Percentiles rank a stretch among this genome's conserved stretches.
Evolutionary conservation across 2,329 filamentous ascomycete species (phyloP).

Genomic region (Kalaharituber pfeilii): DNA sequence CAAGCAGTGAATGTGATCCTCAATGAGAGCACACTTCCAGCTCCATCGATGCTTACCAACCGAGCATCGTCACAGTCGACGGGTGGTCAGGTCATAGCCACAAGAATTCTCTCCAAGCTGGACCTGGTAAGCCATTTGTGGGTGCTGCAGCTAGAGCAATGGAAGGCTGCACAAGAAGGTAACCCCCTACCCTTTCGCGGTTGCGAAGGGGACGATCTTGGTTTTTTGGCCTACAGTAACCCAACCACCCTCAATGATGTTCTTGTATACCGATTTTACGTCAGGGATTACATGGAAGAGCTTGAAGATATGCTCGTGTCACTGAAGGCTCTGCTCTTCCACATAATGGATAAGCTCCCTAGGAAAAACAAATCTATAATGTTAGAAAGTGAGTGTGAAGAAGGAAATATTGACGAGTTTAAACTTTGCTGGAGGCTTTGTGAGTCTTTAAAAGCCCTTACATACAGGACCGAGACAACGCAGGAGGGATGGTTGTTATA

Average conservation of each 20-base stretch:
- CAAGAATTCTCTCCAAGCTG: not conserved
- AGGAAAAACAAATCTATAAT: not conserved
- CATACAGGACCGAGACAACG: not conserved
- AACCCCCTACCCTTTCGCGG: not conserved
- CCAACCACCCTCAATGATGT: not conserved
- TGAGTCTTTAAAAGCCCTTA: not conserved
- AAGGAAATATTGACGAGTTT: not conserved
- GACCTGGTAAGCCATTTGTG: not conserved
- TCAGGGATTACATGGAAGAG: not conserved
- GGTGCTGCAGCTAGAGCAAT: not conserved
- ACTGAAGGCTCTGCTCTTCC: not conserved
- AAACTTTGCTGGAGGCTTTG: not conserved
- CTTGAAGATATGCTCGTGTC: not conserved
- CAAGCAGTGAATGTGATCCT: not conserved
- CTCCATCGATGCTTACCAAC: not conserved
- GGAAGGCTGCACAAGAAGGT: not conserved
- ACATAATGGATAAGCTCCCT: not conserved
- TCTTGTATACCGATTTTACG: not conserved
- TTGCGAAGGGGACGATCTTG: not conserved
- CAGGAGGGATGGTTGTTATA: not conserved
- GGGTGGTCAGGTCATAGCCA: not conserved
- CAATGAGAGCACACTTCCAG: not conserved
- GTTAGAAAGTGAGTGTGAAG: not conserved
- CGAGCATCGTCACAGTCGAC: not conserved
- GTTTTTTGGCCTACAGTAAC: not conserved